Percentiles rank a stretch among this genome's conserved stretches.
These are phyloP conservation scores for Bipolaris cookei DNA, from an alignment of 2,329 filamentous ascomycete species.

Conservation along the genomic window DNA sequence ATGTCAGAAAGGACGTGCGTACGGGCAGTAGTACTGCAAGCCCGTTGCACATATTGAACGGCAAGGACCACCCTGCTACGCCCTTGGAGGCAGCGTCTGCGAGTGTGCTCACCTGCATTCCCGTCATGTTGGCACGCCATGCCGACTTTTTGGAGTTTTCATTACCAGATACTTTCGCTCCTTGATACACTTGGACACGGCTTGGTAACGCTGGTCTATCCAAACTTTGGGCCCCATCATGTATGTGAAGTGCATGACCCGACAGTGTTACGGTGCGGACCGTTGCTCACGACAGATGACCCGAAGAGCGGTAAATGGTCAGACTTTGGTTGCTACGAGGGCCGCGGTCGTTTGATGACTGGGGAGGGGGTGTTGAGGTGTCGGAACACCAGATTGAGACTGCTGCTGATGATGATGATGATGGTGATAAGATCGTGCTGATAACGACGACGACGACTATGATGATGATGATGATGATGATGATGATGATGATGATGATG, in stretches of 20 bases:
- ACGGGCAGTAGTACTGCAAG: background rate
- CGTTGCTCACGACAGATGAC: background rate
- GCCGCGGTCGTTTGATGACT: too few species aligned
- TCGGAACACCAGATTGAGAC: too few species aligned
- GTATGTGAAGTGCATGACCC: background rate
- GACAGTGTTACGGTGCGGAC: slow-evolving; percentile 2
- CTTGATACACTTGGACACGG: background rate
- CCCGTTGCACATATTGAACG: slow-evolving; percentile 1
- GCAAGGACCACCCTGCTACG: background rate
- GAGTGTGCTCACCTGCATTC: background rate
- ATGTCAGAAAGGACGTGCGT: background rate
- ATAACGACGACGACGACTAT: too few species aligned
- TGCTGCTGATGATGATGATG: too few species aligned
- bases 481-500: too few species aligned
- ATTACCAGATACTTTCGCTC: background rate
- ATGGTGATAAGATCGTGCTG: too few species aligned
- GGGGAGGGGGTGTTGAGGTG: too few species aligned
- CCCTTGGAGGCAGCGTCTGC: background rate
- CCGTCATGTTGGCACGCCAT: background rate
- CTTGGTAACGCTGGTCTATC: background rate
- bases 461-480: too few species aligned
- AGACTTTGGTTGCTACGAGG: background rate
- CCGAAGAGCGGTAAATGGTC: background rate
- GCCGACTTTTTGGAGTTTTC: background rate
- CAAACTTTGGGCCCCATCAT: background rate